Evolutionary conservation across 345 rosid species (phyloP).

Genomic region (Eucalyptus brandiana): DNA sequence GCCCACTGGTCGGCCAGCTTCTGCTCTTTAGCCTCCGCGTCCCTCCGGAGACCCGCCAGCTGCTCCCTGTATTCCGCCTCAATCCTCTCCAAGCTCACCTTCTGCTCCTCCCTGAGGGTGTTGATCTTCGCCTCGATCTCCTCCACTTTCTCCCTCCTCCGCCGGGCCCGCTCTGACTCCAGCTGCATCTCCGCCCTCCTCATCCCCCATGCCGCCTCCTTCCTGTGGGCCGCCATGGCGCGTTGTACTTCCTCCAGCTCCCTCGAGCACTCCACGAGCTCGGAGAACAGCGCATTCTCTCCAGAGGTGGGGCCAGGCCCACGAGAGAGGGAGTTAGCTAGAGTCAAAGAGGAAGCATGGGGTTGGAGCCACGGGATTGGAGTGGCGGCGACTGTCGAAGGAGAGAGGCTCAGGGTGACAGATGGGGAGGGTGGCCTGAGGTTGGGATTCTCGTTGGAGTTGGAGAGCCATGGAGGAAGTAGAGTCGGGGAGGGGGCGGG

Average conservation of each 20-base stretch:
- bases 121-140: slow-evolving; percentile 76
- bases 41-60: slow-evolving; percentile 52
- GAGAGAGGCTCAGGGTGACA: slow-evolving; percentile 68
- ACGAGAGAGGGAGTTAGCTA: slow-evolving; percentile 45
- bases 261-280: slow-evolving; percentile 79
- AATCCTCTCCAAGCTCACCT: slow-evolving; percentile 49
- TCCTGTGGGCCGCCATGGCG: slow-evolving; percentile 74
- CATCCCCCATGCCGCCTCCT: slow-evolving; percentile 93
- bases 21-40: slow-evolving; percentile 84
- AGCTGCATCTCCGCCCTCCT: slow-evolving; percentile 83
- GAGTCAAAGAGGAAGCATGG: slow-evolving; percentile 36
- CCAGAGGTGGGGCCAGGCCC: slow-evolving; percentile 26
- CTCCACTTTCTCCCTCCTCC: slow-evolving; percentile 80
- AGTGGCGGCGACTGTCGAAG: slow-evolving; percentile 54
- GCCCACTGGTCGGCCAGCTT: slow-evolving; percentile 87
- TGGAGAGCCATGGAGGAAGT: slow-evolving; percentile 89
- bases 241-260: slow-evolving; percentile 89
- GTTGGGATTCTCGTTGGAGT: slow-evolving; percentile 28
- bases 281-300: slow-evolving; percentile 46
- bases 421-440: slow-evolving; percentile 65
- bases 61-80: slow-evolving; percentile 80
- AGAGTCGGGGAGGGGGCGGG: slow-evolving; percentile 31
- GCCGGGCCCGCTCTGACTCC: slow-evolving; percentile 73
- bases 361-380: slow-evolving; percentile 84
- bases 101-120: slow-evolving; percentile 88